Percentiles rank a stretch among this genome's conserved stretches.
These are phyloP conservation scores for Dothideomycetes sp. DNA, from an alignment of 2,329 filamentous ascomycete species.

Conservation along the genomic window DNA sequence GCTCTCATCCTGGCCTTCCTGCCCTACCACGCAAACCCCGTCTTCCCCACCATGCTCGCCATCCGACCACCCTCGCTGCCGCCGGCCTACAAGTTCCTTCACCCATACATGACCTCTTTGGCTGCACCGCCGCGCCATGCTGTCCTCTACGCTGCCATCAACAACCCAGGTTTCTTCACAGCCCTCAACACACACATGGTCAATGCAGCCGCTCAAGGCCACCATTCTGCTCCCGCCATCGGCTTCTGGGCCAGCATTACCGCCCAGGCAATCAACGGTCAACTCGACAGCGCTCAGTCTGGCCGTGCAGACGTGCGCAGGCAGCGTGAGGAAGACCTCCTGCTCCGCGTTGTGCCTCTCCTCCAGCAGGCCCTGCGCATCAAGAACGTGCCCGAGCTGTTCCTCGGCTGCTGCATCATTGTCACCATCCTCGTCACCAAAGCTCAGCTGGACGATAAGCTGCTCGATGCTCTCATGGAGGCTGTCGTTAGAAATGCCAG, in stretches of 20 bases:
- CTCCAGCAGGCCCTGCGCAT: slow-evolving; percentile 69
- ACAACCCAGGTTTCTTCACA: slow-evolving; percentile 65
- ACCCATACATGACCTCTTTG: slow-evolving; percentile 71
- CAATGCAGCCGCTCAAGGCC: slow-evolving; percentile 57
- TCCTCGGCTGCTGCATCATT: slow-evolving; percentile 86
- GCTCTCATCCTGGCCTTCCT: slow-evolving; percentile 75
- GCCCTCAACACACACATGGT: slow-evolving; percentile 70
- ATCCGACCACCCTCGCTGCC: slow-evolving; percentile 72
- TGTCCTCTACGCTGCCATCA: slow-evolving; percentile 72
- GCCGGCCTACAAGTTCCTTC: slow-evolving; percentile 68
- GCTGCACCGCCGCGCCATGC: slow-evolving; percentile 68
- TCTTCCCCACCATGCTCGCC: slow-evolving; percentile 76
- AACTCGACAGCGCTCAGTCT: slow-evolving; percentile 66
- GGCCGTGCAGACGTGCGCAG: slow-evolving; percentile 65
- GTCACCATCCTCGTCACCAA: slow-evolving; percentile 78
- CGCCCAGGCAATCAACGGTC: slow-evolving; percentile 73
- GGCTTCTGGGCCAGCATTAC: slow-evolving; percentile 87
- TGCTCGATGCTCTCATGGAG: slow-evolving; percentile 83
- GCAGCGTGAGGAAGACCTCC: slow-evolving; percentile 66
- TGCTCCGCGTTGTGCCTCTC: slow-evolving; percentile 57
- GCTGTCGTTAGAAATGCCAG: slow-evolving; percentile 72
- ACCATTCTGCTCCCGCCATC: slow-evolving; percentile 66
- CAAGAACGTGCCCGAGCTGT: slow-evolving; percentile 64
- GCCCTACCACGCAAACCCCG: slow-evolving; percentile 77
- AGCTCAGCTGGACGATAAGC: slow-evolving; percentile 63